Evolutionary conservation across 257 asterid genomes (phyloP).

Genomic region (Solanum dulcamara): DNA sequence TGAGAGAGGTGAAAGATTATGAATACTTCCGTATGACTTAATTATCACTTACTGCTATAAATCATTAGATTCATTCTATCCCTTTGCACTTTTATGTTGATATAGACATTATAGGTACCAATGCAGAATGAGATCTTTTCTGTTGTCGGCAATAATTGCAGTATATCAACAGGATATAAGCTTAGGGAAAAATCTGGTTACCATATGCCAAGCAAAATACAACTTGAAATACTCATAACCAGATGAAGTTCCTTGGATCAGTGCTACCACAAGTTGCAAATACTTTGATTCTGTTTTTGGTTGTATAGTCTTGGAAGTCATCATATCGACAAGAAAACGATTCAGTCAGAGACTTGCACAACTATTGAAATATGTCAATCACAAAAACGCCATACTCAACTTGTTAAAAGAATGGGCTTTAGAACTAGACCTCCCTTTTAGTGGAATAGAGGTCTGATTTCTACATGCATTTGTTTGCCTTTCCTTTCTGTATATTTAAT

Average conservation of each 20-base stretch:
- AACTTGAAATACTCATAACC: not conserved
- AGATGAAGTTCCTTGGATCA: not conserved
- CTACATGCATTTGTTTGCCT: not conserved
- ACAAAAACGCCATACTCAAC: not conserved
- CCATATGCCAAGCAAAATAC: not conserved
- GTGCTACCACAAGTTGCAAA: not conserved
- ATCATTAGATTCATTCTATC: not conserved
- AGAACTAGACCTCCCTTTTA: not conserved
- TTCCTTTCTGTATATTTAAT: not conserved
- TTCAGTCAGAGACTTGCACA: not conserved
- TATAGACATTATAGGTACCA: not conserved
- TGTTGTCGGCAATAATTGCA: not conserved
- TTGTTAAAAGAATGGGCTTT: not conserved
- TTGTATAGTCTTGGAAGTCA: not conserved
- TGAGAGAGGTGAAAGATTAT: not conserved
- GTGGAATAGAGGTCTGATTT: not conserved
- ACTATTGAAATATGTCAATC: not conserved
- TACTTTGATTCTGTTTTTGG: not conserved
- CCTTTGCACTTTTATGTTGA: not conserved
- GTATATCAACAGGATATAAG: not conserved
- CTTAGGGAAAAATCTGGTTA: not conserved
- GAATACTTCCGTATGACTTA: not conserved
- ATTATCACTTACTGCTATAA: not conserved
- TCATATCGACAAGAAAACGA: not conserved
- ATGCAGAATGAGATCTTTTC: not conserved